These are phyloP conservation scores for Penicillium freii DNA, from an alignment of 2,329 filamentous ascomycete species.

Conservation along the genomic window DNA sequence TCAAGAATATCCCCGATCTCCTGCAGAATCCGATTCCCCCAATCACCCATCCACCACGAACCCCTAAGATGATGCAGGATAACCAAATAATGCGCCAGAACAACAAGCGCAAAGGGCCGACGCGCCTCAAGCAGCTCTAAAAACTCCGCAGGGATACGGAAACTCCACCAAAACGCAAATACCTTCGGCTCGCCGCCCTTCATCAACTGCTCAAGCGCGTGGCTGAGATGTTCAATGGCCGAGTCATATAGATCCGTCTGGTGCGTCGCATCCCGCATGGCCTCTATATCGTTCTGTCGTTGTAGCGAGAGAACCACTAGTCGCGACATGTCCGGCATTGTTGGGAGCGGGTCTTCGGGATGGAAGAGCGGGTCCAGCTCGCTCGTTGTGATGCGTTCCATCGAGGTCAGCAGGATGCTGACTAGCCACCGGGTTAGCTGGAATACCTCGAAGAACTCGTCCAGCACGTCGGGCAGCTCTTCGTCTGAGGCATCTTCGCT, in stretches of 20 bases:
- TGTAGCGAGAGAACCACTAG: conserved; percentile 30
- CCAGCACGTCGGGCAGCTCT: conserved; percentile 17
- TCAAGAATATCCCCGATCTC: conserved; percentile 48
- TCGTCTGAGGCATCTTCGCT: conserved; percentile 8
- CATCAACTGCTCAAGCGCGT: conserved; percentile 30
- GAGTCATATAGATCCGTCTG: conserved; percentile 28
- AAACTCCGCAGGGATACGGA: conserved; percentile 62
- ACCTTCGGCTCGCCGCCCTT: conserved; percentile 31
- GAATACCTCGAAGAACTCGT: conserved; percentile 35
- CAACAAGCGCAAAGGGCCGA: conserved; percentile 43
- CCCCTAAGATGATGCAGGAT: conserved; percentile 59
- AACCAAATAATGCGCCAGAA: conserved; percentile 47
- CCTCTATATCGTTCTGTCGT: conserved; percentile 26
- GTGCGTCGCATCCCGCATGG: conserved; percentile 22
- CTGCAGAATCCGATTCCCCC: conserved; percentile 63
- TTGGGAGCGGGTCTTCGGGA: conserved; percentile 23
- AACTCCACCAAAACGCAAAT: conserved; percentile 56
- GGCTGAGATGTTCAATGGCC: conserved; percentile 29
- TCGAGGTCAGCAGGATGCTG: conserved; percentile 24
- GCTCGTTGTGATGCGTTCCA: conserved; percentile 25
- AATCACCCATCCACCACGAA: conserved; percentile 69
- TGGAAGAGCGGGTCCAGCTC: conserved; percentile 30
- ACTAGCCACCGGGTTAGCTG: conserved; percentile 32
- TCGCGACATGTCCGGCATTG: conserved; percentile 38
- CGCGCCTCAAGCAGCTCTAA: conserved; percentile 43